Evolutionary conservation across 306 rosid genomes (phyloP).

Genomic region (Erythrophleum fordii): DNA sequence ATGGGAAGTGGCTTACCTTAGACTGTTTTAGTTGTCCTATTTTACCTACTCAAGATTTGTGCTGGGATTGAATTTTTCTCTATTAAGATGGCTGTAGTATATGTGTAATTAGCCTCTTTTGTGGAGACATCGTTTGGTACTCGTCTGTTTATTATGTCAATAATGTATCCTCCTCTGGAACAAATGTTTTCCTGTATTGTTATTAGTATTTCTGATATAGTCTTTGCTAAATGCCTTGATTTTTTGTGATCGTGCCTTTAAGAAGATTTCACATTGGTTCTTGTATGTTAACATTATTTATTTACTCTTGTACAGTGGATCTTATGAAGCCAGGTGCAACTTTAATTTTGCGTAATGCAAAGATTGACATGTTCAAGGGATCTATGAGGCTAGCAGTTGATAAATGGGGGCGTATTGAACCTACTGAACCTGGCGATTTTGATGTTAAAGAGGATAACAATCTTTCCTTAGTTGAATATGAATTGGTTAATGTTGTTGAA

Average conservation of each 20-base stretch:
- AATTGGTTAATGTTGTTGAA: slow-evolving; percentile 76
- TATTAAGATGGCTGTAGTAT: background rate
- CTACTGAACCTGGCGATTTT: slow-evolving; percentile 64
- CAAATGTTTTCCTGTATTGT: background rate
- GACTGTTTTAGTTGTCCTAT: background rate
- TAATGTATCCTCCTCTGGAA: background rate
- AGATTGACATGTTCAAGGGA: slow-evolving; percentile 95
- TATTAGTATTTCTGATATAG: background rate
- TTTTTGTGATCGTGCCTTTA: background rate
- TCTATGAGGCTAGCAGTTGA: slow-evolving; percentile 94
- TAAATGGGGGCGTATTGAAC: slow-evolving; percentile 89
- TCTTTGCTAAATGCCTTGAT: background rate
- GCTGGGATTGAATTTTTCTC: background rate
- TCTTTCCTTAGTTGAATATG: slow-evolving; percentile 88
- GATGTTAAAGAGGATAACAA: slow-evolving; percentile 83
- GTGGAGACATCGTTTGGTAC: background rate
- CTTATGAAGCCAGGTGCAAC: slow-evolving; percentile 65
- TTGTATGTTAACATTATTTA: background rate
- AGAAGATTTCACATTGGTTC: background rate
- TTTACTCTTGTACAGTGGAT: slow-evolving; percentile 62
- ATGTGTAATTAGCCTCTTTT: background rate
- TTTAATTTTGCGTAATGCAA: slow-evolving; percentile 77
- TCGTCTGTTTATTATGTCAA: background rate
- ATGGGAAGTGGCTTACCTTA: background rate
- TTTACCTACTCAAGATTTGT: background rate